phyloP scores from a whole-genome alignment of 2,329 filamentous ascomycete genomes.

The Colletotrichum kahawae region DNA sequence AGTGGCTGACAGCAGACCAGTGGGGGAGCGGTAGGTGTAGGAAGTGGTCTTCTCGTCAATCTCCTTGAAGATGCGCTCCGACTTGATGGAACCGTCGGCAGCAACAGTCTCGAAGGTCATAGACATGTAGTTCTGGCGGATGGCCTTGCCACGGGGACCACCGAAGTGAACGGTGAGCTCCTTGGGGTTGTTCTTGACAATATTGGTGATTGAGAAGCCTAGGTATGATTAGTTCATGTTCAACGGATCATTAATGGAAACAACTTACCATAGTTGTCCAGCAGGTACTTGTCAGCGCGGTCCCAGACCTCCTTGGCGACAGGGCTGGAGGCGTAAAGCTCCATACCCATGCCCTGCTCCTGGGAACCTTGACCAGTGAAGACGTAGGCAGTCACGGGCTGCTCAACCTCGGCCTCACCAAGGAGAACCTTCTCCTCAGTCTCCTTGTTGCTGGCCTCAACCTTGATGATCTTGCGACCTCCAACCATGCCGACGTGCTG shows the following conservation, averaged over 20 bases:
- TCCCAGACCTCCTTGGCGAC: constrained; percentile 99
- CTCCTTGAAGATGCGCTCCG: constrained; percentile 99
- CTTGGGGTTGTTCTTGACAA: constrained; percentile 99
- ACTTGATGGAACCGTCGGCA: constrained; percentile 90
- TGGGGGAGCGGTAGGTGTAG: constrained; percentile 96
- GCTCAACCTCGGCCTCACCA: constrained; percentile 96
- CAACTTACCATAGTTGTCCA: constrained; percentile 92
- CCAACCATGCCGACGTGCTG: constrained; percentile 98
- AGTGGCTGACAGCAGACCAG: constrained; percentile 91
- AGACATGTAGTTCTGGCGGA: constrained; percentile 98
- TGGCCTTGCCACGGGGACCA: constrained; percentile 94
- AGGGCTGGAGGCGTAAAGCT: constrained; percentile 89
- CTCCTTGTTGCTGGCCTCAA: constrained; percentile 94
- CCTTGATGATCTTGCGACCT: constrained; percentile 99
- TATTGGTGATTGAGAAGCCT: constrained; percentile 97
- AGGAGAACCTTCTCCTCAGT: constrained; percentile 95
- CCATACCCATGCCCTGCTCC: constrained; percentile 99
- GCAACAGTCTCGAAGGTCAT: constrained; percentile 99
- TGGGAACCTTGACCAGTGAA: constrained; percentile 99
- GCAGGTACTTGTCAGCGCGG: constrained; percentile 94
- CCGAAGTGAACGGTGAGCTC: constrained; percentile 98
- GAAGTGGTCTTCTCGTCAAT: constrained; percentile 91
- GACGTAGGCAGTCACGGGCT: constrained; percentile 94
- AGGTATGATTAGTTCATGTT: not conserved
- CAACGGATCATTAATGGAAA: not conserved